Conservation (phyloP, 1,139 yeast species). For the Yamadazyma diospyri region DNA sequence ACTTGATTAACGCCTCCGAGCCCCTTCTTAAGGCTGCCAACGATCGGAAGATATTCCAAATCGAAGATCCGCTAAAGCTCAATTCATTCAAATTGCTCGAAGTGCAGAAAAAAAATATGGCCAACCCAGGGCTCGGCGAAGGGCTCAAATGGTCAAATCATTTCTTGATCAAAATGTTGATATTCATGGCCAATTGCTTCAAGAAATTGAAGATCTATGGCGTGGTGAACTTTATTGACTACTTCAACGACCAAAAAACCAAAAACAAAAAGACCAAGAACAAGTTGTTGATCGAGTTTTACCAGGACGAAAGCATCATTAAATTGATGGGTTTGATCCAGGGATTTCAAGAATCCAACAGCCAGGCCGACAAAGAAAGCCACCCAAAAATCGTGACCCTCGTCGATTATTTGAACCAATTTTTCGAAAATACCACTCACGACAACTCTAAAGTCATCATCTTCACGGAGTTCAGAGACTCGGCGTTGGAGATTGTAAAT, state of each 20-base stretch:
- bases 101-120: conserved; percentile 54
- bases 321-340: conserved; percentile 24
- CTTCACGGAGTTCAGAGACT: conserved; percentile 83
- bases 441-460: conserved; percentile 71
- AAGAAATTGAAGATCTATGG: conserved; percentile 79
- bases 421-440: conserved; percentile 42
- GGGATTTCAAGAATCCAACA: conserved; percentile 38
- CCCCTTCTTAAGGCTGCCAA: conserved; percentile 68
- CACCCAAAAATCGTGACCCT: conserved; percentile 75
- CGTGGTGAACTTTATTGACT: conserved; percentile 66
- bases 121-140: conserved; percentile 54
- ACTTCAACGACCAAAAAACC: conserved; percentile 56
- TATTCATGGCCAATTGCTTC: conserved; percentile 72
- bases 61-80: conserved; percentile 61
- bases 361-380: conserved; percentile 46
- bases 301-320: conserved; percentile 46
- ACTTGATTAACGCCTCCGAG: conserved; percentile 47
- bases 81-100: conserved; percentile 74
- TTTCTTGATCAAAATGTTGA: conserved; percentile 57
- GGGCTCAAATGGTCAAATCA: conserved; percentile 71
- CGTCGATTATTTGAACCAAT: conserved; percentile 45
- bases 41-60: conserved; percentile 57
- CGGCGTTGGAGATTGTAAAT: conserved; percentile 82
- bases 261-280: conserved; percentile 50
- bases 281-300: conserved; percentile 59